These are phyloP conservation scores for Fraxinus ornus DNA, from an alignment of 305 asterid species.

Conservation along the genomic window DNA sequence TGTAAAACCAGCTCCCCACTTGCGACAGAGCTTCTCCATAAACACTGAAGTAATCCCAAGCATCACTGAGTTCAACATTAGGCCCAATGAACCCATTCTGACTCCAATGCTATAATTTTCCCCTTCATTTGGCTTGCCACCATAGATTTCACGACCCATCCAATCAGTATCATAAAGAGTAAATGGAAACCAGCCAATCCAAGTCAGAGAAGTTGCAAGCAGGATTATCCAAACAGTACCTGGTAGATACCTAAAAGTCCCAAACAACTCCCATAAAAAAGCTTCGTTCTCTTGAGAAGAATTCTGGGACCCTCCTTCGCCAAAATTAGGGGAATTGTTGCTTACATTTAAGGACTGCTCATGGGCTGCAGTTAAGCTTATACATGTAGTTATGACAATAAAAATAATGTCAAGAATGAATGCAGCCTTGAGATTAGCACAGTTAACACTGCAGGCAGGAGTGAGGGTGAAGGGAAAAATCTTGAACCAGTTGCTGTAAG, in stretches of 20 bases:
- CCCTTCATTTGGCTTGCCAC: slow-evolving; percentile 79
- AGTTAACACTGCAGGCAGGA: slow-evolving; percentile 63
- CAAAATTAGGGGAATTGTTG: slow-evolving; percentile 26
- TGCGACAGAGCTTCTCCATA: slow-evolving; percentile 83
- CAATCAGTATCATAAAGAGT: slow-evolving; percentile 79
- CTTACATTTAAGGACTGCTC: slow-evolving; percentile 51
- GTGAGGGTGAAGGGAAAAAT: slow-evolving; percentile 64
- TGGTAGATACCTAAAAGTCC: slow-evolving; percentile 65
- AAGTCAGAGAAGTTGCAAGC: slow-evolving; percentile 69
- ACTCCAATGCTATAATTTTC: slow-evolving; percentile 57
- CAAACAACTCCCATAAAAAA: slow-evolving; percentile 73
- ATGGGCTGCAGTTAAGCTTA: slow-evolving; percentile 64
- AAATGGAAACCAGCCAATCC: slow-evolving; percentile 92
- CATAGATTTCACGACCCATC: slow-evolving; percentile 90
- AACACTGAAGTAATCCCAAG: slow-evolving; percentile 75
- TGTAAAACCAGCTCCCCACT: slow-evolving; percentile 77
- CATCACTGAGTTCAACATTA: slow-evolving; percentile 72
- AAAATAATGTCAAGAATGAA: slow-evolving; percentile 65
- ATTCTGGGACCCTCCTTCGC: slow-evolving; percentile 38
- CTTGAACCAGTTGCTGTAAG: slow-evolving; percentile 75
- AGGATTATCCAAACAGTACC: slow-evolving; percentile 63
- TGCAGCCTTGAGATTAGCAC: slow-evolving; percentile 84
- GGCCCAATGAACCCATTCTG: slow-evolving; percentile 77
- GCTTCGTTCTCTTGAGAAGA: slow-evolving; percentile 62
- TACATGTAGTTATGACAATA: slow-evolving; percentile 50